A percentile compares a stretch with the other conserved stretches of the same genome.
These are phyloP conservation scores for Salix dunnii DNA, from an alignment of 345 rosid species.

Conservation along the genomic window DNA sequence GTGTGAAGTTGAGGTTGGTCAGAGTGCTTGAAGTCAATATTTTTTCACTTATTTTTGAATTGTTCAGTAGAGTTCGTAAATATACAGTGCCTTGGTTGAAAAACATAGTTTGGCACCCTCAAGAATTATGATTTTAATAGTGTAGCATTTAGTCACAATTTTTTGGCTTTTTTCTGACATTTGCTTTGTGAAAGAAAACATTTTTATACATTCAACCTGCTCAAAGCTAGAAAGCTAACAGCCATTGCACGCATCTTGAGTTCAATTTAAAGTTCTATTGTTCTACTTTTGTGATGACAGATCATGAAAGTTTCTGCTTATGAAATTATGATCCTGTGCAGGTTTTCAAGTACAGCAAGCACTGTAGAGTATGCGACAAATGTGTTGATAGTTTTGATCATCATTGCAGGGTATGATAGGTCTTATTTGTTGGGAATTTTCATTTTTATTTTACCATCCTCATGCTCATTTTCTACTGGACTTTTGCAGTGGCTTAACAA, in stretches of 20 bases:
- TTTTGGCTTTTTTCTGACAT: not conserved
- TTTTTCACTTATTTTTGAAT: not conserved
- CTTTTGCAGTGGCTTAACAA: constrained; percentile 91
- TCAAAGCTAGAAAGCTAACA: not conserved
- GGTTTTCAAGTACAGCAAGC: constrained; percentile 98
- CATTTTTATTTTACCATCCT: constrained; percentile 3
- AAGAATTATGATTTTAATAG: not conserved
- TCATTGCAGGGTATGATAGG: constrained; percentile 80
- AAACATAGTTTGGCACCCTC: not conserved
- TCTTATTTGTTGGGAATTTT: constrained; percentile 9
- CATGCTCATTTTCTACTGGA: constrained; percentile 13
- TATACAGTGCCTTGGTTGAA: not conserved
- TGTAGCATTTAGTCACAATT: not conserved
- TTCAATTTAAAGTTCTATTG: not conserved
- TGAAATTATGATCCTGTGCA: constrained; percentile 27
- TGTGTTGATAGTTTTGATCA: constrained; percentile 90
- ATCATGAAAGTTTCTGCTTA: not conserved
- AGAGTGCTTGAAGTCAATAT: constrained; percentile 12
- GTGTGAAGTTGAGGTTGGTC: constrained; percentile 91
- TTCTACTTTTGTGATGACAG: not conserved
- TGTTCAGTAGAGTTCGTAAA: not conserved
- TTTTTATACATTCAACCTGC: not conserved
- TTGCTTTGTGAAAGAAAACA: not conserved
- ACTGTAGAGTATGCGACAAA: constrained; percentile 96
- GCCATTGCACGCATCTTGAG: not conserved